These are phyloP conservation scores for Salisapilia sapeloensis DNA, from an alignment of 352 stramenopile genomes.

Conservation along the genomic window DNA sequence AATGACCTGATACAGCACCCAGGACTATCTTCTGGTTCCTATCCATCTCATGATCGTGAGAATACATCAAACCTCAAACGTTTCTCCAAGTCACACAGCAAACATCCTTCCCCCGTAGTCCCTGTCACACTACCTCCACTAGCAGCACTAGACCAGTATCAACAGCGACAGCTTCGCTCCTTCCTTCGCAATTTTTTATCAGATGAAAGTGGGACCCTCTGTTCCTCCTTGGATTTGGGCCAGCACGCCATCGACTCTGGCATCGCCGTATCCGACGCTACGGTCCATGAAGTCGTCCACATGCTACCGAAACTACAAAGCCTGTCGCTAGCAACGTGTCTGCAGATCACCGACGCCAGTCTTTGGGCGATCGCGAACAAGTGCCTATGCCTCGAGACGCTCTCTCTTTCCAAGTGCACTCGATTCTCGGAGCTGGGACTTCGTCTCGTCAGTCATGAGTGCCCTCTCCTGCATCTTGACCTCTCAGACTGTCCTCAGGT, in stretches of 20 bases:
- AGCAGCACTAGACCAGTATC: conserved; percentile 36
- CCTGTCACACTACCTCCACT: too few species aligned
- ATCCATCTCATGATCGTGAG: too few species aligned
- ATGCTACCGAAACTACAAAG: conserved; percentile 43
- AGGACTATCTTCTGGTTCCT: too few species aligned
- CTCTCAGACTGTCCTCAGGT: conserved; percentile 75
- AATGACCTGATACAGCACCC: too few species aligned
- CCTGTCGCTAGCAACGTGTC: conserved; percentile 44
- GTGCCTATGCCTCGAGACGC: conserved; percentile 39
- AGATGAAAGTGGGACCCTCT: conserved; percentile 51
- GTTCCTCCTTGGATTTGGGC: conserved; percentile 62
- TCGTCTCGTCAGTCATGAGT: conserved; percentile 79
- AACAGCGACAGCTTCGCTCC: conserved; percentile 70
- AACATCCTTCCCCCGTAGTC: too few species aligned
- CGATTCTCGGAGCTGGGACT: conserved; percentile 81
- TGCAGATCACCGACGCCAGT: conserved; percentile 74
- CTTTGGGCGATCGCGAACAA: conserved; percentile 77
- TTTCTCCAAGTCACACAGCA: too few species aligned
- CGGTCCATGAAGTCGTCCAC: conserved; percentile 79
- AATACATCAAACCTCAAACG: too few species aligned
- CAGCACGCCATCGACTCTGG: conserved; percentile 79
- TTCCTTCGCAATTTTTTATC: conserved; percentile 86
- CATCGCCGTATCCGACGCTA: conserved; percentile 77
- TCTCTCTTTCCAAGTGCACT: conserved; percentile 65
- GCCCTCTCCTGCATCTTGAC: conserved; percentile 59